Percentiles rank a stretch among this genome's conserved stretches.
phyloP scores from a whole-genome alignment of 768 basidiomycete species.

The Naganishia antarctica region DNA sequence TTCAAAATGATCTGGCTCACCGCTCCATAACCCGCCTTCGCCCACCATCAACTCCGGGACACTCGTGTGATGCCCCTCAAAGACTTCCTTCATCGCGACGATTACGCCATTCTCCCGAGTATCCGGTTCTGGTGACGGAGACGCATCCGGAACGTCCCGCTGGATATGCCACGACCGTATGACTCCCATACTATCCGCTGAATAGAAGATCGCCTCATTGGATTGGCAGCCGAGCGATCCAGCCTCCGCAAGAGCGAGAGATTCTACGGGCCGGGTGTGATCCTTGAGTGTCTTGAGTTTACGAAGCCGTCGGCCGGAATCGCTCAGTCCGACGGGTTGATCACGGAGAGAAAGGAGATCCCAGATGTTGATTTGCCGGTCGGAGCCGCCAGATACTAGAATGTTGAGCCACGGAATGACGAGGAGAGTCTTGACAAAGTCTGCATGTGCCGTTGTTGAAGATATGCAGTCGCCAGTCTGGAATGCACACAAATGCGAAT shows the following conservation, averaged over 20 bases:
- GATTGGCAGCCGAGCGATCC: not conserved
- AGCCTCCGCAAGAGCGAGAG: slow-evolving; percentile 54
- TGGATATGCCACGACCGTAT: slow-evolving; percentile 73
- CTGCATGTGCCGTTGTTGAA: slow-evolving; percentile 70
- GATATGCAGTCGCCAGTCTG: slow-evolving; percentile 69
- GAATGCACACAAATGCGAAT: not conserved
- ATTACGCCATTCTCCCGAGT: slow-evolving; percentile 22
- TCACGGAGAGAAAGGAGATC: slow-evolving; percentile 49
- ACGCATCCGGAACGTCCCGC: slow-evolving; percentile 56
- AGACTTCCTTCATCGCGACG: slow-evolving; percentile 43
- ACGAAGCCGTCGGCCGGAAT: slow-evolving; percentile 26
- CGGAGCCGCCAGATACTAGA: slow-evolving; percentile 80
- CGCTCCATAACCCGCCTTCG: slow-evolving; percentile 80
- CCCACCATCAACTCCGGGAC: slow-evolving; percentile 68
- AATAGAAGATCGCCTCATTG: slow-evolving; percentile 57
- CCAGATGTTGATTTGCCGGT: slow-evolving; percentile 85
- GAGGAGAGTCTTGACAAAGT: slow-evolving; percentile 83
- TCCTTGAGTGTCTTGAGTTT: slow-evolving; percentile 68
- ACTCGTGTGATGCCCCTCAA: slow-evolving; percentile 72
- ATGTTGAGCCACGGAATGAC: slow-evolving; percentile 64
- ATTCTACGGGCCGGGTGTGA: slow-evolving; percentile 84
- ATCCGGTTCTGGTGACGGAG: slow-evolving; percentile 51
- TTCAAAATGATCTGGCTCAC: slow-evolving; percentile 52
- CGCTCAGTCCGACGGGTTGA: not conserved
- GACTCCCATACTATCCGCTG: slow-evolving; percentile 86